phyloP scores from a whole-genome alignment of 1,139 yeast species.

The Candida albicans region DNA sequence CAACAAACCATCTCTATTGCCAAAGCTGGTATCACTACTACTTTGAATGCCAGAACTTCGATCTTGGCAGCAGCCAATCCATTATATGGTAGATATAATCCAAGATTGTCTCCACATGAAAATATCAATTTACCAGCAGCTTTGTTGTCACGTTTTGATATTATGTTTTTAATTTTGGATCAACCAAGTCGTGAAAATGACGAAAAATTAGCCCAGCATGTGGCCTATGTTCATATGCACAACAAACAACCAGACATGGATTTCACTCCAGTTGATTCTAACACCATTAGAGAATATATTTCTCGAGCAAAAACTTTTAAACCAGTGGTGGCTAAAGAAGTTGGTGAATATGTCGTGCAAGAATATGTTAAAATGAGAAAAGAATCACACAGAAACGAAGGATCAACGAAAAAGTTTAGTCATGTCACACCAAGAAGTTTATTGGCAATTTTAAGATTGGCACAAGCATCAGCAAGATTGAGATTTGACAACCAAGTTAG shows the following conservation, averaged over 20 bases:
- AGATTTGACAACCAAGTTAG: constrained; percentile 75
- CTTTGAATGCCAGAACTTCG: constrained; percentile 93
- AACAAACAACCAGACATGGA: constrained; percentile 79
- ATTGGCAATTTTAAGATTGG: constrained; percentile 84
- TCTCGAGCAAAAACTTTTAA: constrained; percentile 82
- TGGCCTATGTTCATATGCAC: constrained; percentile 93
- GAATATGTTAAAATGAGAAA: constrained; percentile 91
- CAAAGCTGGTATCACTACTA: constrained; percentile 97
- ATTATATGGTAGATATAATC: constrained; percentile 90
- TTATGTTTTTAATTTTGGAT: constrained; percentile 83
- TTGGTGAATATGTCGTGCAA: constrained; percentile 84
- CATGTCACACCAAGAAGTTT: constrained; percentile 96
- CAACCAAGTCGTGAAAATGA: constrained; percentile 79
- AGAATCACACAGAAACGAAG: constrained; percentile 79
- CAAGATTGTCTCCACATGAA: constrained; percentile 86
- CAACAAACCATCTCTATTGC: constrained; percentile 98
- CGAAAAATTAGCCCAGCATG: constrained; percentile 87
- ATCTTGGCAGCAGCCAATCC: constrained; percentile 99
- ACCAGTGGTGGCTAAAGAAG: constrained; percentile 84
- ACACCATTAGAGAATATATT: constrained; percentile 82
- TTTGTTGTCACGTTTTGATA: constrained; percentile 89
- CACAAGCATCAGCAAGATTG: constrained; percentile 92
- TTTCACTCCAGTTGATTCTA: constrained; percentile 74
- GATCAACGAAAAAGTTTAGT: constrained; percentile 72
- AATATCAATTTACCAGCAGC: constrained; percentile 98